Evolutionary conservation across 768 basidiomycete species (phyloP), one percentile per base, ranked within the genome.

Genomic region (Lentinula guzmanii): DNA sequence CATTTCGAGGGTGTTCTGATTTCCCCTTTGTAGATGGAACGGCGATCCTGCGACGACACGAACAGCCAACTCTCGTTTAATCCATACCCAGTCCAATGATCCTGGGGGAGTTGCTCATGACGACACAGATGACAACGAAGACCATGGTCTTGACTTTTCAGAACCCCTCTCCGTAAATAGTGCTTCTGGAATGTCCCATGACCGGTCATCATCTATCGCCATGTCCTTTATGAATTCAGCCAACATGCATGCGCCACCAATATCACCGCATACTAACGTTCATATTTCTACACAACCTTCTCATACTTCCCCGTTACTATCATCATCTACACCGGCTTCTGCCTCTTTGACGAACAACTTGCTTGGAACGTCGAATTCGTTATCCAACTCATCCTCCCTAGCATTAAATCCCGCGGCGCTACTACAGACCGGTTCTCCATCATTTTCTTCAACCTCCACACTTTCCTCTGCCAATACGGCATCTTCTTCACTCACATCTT

Each of bases 31-130:
- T 57, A 87, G 86, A 74, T 87, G 86, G 86, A 80, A 86, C 52
- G 84, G 83, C 11, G 86, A 88, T 69, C 86, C 85, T 6, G 82
- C 82, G 4, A 80, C 85, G 1, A 82, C 81, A 15, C 78, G 82
- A 18, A 78, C 83, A 13, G 68, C 77, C 11, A 71, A 72, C 55
- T 68, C 76, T 6, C 77, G 81, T 18, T 74, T 73, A n/a, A 50
- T 60, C 24, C 45, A 50, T 13, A n/a, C 18, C 21, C 59, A 52
- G 35, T 21, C 48, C 7, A 33, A 35, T 33, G 46, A 21, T 31
- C 67, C 70, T 35, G 64, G 70, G 35, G 72, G 67, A 61, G 76
- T 68, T 31, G 76, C 78, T 39, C 82, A 83, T 34, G 75, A 71
- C 5, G 77, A 83, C 45, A 76, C 79, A 51, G 85, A 87, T 53